Conservation (phyloP, 495 filamentous ascomycete genomes). For the Aspergillus sclerotiicarbonarius region DNA sequence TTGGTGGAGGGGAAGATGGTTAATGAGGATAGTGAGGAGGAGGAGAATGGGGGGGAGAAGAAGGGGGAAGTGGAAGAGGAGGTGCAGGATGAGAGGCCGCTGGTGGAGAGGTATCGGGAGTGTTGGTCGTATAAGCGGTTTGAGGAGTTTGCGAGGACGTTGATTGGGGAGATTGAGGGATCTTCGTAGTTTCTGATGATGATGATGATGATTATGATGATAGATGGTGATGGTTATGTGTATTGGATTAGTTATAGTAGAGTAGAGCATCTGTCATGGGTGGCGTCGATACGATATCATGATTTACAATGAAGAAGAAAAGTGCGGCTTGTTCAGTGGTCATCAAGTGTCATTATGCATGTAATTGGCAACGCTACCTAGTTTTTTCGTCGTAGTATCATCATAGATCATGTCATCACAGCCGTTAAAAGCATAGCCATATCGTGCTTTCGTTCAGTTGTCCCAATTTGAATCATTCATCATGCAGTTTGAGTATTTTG, state of each 20-base stretch:
- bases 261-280: not conserved
- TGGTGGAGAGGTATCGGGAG: conserved; percentile 76
- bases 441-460: not conserved
- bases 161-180: conserved; percentile 47
- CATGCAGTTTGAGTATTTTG: not conserved
- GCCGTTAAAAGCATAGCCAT: not conserved
- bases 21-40: conserved; percentile 38
- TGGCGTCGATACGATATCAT: conserved; percentile 3
- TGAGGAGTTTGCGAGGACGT: conserved; percentile 58
- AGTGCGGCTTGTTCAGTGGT: no score
- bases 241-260: not conserved
- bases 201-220: not conserved
- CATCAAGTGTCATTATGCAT: not conserved
- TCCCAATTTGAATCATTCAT: not conserved
- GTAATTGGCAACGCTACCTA: not conserved
- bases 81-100: conserved; percentile 48
- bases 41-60: conserved; percentile 41
- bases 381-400: not conserved
- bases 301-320: not conserved
- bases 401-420: not conserved
- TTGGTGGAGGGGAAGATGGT: conserved; percentile 61
- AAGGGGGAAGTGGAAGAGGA: conserved; percentile 42
- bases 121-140: conserved; percentile 78
- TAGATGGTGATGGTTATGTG: not conserved
- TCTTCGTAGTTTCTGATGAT: not conserved